Base-by-base conservation (phyloP, 208 protist genomes). In the Leishmania guyanensis region DNA sequence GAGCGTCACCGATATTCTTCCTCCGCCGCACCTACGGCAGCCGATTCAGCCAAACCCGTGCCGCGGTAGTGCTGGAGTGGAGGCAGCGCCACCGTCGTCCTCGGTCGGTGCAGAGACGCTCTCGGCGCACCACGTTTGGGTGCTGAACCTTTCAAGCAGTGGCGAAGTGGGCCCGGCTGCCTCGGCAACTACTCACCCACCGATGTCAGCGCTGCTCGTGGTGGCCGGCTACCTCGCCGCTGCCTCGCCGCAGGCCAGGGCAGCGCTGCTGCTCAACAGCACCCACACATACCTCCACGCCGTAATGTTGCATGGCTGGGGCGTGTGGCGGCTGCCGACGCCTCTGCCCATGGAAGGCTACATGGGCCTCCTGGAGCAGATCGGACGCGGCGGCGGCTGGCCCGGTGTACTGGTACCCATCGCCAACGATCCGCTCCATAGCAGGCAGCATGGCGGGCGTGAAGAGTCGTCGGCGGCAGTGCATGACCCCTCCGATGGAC, bases 111-210 rank as follows among this genome's bases (percentile, higher is more conserved):
- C 86, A 0, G 71, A 79, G 10, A 58, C 68, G 26, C 77, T 95
- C 72, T 79, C 88, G 33, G 91, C 89, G 64, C 84, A 92, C 39
- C 92, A 95, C 80, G 92, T 95, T 16, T 95, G 92, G 90, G 86
- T 95, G 9, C 50, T 95, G 66, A 77, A 88, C 83, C 58, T 79
- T 16, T 84, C 77, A n/a, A 64, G 29, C 56, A 65, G 51, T 29
- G 4, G 17, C 2, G 72, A 56, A 8, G 72, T 9, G 51, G 62
- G 22, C 22, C 29, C 29, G 14, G n/a, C n/a, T 26, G 14, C 51
- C n/a, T 62, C 50, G 29, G 16, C 50, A 22, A 64, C 12, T 36
- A 29, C 70, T 43, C 76, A 78, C 3, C 89, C 86, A n/a, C 76
- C 82, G 14, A 39, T 81, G 77, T 80, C 75, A 53, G 60, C 82